phyloP scores from a whole-genome alignment of 176 grass and related monocot species.

The Miscanthus lutarioriparius region DNA sequence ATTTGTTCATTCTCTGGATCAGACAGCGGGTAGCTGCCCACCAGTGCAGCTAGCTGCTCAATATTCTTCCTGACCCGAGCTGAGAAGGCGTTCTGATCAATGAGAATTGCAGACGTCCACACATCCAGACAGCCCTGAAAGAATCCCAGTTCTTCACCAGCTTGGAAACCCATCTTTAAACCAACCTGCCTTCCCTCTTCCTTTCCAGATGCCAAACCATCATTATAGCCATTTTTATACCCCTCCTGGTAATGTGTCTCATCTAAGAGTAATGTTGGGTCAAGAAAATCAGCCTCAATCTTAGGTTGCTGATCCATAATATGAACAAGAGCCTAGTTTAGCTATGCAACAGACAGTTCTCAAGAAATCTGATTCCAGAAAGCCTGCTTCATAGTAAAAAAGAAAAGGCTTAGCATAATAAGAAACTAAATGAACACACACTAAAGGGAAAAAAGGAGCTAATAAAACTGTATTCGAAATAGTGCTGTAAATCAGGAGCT shows the following conservation, averaged over 20 bases:
- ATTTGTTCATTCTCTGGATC: constrained; percentile 67
- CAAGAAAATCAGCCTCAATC: constrained; percentile 53
- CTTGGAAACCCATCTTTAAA: constrained; percentile 67
- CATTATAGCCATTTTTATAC: constrained; percentile 65
- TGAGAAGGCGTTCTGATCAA: constrained; percentile 56
- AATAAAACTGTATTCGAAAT: neutral
- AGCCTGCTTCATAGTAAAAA: constrained; percentile 5
- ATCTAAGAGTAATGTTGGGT: constrained; percentile 58
- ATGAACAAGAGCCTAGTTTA: neutral
- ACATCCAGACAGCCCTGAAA: constrained; percentile 70
- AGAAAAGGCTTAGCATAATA: constrained; percentile 5
- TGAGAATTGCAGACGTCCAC: constrained; percentile 52
- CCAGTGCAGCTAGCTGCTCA: constrained; percentile 51
- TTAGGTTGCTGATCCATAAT: constrained; percentile 53
- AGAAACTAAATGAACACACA: neutral
- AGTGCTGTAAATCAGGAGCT: neutral
- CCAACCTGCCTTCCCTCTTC: constrained; percentile 71
- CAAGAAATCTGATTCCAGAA: neutral
- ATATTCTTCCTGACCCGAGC: constrained; percentile 61
- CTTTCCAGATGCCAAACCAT: constrained; percentile 62
- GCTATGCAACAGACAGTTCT: neutral
- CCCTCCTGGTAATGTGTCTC: constrained; percentile 68
- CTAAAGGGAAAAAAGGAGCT: neutral
- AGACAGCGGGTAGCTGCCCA: constrained; percentile 51
- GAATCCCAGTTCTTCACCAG: constrained; percentile 84